These are phyloP conservation scores for Alternaria ventricosa DNA, from an alignment of 2,329 filamentous ascomycete genomes.

Conservation along the genomic window DNA sequence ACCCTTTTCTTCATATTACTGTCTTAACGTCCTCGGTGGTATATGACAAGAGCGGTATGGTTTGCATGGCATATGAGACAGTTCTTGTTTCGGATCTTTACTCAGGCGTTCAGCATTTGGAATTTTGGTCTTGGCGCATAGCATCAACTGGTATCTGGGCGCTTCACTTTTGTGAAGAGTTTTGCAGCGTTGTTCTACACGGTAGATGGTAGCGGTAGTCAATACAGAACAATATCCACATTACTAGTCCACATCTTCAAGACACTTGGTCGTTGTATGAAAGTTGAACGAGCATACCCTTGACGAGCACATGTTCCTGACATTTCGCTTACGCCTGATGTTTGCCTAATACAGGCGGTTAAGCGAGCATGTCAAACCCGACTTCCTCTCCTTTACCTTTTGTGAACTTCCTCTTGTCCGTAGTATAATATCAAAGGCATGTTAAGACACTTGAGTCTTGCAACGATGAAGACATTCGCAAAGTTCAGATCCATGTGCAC, in stretches of 20 bases:
- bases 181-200: not conserved
- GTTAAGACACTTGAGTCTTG: not conserved
- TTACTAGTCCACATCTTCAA: not conserved
- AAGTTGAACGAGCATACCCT: not conserved
- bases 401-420: not conserved
- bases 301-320: not conserved
- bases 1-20: not conserved
- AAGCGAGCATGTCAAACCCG: not conserved
- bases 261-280: not conserved
- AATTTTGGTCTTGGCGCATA: not conserved
- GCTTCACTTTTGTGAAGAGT: not conserved
- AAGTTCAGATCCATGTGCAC: too few relatives aligned
- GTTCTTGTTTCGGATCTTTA: slow-evolving; percentile 1
- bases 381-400: not conserved
- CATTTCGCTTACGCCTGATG: not conserved
- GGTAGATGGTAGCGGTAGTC: not conserved
- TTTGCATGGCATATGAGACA: slow-evolving; percentile 1
- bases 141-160: not conserved
- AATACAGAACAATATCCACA: not conserved
- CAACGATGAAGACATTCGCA: not conserved
- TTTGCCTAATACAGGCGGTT: not conserved
- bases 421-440: not conserved
- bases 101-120: not conserved
- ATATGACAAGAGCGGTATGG: not conserved
- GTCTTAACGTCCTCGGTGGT: not conserved